Base-by-base conservation (phyloP, 2,329 filamentous ascomycete genomes). In the Trichoderma brevicompactum region DNA sequence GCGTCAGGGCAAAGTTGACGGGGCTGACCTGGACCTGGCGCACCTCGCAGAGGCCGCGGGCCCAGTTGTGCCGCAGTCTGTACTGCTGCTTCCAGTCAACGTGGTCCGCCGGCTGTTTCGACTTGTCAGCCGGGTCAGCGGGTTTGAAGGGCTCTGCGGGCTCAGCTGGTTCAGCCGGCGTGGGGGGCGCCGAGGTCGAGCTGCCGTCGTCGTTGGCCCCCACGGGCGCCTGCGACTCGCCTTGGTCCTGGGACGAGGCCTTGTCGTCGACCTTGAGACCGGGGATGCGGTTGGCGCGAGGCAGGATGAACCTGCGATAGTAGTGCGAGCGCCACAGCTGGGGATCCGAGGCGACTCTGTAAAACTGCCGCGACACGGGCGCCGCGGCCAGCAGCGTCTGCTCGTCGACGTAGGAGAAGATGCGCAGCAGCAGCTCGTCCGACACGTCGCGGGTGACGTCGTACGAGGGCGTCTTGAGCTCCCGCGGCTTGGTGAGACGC, bases 241-340 rank as follows among this genome's bases (percentile, higher is more conserved):
- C 83, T 66, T 78, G 69, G 9, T 81, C 83, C 65, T 78, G 66
- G 60, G 5, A 64, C 70, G 1, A 72, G 71, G 9, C 78, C 76
- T 34, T 17, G n/a, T 28, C 38, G n/a, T 50, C 23, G 32, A 78
- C 72, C 38, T 81, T 78, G 64, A 90, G 85, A 23, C 90, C 89
- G 0, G 91, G 90, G 64, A 94, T 88, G 65, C 90, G 87, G 70
- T 90, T 84, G 41, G 90, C 91, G 72, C 93, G 87, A 44, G 92
- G 93, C 41, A 91, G 85, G 36, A 97, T 92, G 77, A 96, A 98
- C 68, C 90, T 89, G 32, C 87, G 84, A 78, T 96, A 97, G 78
- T 97, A 99, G 56, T 92, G 86, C 13, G 85, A 85, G 76, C 94
- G 95, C 95, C 95, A 99, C 65, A 98, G 80, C 74, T 97, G 92